These are phyloP conservation scores for Alternaria arbusti DNA, from an alignment of 2,329 filamentous ascomycete genomes.

Conservation along the genomic window DNA sequence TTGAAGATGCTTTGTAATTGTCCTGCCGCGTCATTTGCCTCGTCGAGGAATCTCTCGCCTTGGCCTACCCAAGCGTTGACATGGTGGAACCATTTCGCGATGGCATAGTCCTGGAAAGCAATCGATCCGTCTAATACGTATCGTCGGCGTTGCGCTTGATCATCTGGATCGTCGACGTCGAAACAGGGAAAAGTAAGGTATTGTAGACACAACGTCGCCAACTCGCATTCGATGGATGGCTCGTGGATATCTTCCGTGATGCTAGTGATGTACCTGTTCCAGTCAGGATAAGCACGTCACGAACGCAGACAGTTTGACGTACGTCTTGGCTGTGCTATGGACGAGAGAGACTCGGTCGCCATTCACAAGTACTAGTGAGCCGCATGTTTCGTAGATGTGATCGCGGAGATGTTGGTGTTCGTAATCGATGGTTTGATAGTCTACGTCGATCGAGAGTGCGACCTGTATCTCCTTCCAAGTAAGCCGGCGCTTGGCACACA, in stretches of 20 bases:
- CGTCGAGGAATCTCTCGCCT: background rate
- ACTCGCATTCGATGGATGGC: background rate
- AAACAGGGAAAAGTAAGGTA: background rate
- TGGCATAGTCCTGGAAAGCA: background rate
- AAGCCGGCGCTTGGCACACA: background rate
- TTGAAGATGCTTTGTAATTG: background rate
- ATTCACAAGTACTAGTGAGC: background rate
- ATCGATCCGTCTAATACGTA: background rate
- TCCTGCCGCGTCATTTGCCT: background rate
- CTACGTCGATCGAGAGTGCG: background rate
- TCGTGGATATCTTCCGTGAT: background rate
- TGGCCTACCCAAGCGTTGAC: background rate
- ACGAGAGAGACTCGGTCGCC: background rate
- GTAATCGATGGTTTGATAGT: rapidly evolving
- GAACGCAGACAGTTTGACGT: background rate
- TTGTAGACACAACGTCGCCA: background rate
- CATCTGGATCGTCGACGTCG: background rate
- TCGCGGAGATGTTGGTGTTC: background rate
- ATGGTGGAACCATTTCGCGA: background rate
- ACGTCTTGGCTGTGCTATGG: background rate
- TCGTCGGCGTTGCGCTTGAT: background rate
- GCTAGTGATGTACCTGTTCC: background rate
- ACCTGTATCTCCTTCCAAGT: background rate
- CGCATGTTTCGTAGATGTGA: background rate
- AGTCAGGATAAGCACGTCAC: background rate